A percentile compares a stretch with the other conserved stretches of the same genome.
Evolutionary conservation across 1,284 basidiomycete species (phyloP).

Genomic region (Malassezia caprae): DNA sequence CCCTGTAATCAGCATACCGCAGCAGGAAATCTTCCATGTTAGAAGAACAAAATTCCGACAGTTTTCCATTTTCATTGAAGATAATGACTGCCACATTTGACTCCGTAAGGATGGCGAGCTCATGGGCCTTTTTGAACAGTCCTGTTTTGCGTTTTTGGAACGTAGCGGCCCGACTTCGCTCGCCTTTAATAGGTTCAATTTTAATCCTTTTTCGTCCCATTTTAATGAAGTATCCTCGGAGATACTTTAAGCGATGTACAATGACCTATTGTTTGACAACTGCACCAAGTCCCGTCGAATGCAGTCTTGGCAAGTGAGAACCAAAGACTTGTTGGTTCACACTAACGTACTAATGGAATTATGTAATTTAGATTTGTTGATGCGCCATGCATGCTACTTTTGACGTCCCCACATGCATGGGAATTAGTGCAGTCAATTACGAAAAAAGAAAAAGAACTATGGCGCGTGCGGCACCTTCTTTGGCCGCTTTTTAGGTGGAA

Average conservation of each 20-base stretch:
- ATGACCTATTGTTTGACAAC: too few species aligned
- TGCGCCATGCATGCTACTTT: neutral
- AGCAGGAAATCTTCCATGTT: constrained; percentile 34
- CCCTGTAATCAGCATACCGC: constrained; percentile 28
- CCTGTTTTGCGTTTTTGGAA: constrained; percentile 85
- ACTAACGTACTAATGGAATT: neutral
- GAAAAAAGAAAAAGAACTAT: neutral
- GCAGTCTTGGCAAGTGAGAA: neutral
- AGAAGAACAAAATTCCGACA: constrained; percentile 39
- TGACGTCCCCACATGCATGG: neutral
- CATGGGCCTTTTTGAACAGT: constrained; percentile 80
- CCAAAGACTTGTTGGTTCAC: neutral
- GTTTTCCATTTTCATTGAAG: constrained; percentile 52
- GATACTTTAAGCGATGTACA: too few species aligned
- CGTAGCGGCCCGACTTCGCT: constrained; percentile 78
- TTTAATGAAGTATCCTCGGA: neutral
- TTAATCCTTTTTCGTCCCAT: constrained; percentile 85
- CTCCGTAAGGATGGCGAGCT: constrained; percentile 67
- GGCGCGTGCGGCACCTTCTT: neutral
- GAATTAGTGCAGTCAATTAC: neutral
- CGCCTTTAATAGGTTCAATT: constrained; percentile 76
- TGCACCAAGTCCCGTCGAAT: too few species aligned
- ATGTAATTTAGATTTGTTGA: neutral
- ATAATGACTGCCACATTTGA: constrained; percentile 63
- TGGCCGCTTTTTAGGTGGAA: constrained; percentile 1